A percentile compares a stretch with the other conserved stretches of the same genome.
Evolutionary conservation across 2,329 filamentous ascomycete genomes (phyloP).

Genomic region (Aspergillus novoparasiticus): DNA sequence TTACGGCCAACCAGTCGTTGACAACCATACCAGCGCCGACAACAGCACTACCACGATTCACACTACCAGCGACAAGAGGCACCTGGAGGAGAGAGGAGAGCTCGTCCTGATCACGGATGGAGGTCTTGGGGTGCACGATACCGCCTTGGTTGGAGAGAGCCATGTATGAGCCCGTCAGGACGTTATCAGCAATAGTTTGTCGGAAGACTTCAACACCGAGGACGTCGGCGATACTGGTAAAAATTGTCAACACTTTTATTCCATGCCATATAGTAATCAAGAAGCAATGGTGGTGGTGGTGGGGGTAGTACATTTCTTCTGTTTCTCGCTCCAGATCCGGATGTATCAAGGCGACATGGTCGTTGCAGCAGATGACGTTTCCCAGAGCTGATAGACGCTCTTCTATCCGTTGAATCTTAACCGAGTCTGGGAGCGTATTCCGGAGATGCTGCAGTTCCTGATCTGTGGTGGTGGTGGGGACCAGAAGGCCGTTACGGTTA

Average conservation of each 20-base stretch:
- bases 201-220: constrained; percentile 63
- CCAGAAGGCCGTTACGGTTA: constrained; percentile 94
- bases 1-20: constrained; percentile 96
- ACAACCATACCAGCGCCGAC: constrained; percentile 98
- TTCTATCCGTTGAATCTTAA: constrained; percentile 97
- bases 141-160: constrained; percentile 92
- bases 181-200: constrained; percentile 96
- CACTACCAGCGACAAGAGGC: constrained; percentile 87
- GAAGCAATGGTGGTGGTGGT: not conserved
- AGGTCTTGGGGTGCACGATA: constrained; percentile 95
- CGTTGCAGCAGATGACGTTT: constrained; percentile 95
- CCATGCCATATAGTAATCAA: not conserved
- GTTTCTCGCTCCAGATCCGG: constrained; percentile 97
- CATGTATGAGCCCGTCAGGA: constrained; percentile 97
- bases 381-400: constrained; percentile 93
- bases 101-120: constrained; percentile 97
- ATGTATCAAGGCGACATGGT: constrained; percentile 95
- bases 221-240: constrained; percentile 76
- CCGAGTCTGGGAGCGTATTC: constrained; percentile 86
- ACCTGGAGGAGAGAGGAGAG: constrained; percentile 91
- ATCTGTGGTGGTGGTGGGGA: constrained; percentile 93
- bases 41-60: constrained; percentile 90
- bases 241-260: constrained; percentile 7
- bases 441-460: constrained; percentile 97
- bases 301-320: constrained; percentile 72